Evolutionary conservation across 140 eudicot species (phyloP), one percentile per base, ranked within the genome.

Genomic region (Senecio squalidus): DNA sequence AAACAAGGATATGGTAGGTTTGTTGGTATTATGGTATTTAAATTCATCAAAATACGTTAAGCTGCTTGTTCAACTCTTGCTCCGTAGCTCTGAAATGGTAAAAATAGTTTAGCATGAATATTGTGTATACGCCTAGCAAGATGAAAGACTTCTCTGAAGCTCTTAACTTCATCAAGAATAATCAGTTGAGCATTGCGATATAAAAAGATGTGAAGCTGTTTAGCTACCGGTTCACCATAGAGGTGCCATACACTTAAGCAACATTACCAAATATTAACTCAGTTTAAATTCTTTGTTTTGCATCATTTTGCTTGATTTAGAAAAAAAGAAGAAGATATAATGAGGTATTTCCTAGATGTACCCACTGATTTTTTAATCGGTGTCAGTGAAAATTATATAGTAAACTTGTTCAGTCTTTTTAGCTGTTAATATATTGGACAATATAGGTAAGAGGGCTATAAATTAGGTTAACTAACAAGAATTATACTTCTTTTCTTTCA

Each of bases 401-500:
- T n/a, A n/a, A n/a, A n/a, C n/a, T n/a, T n/a, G n/a, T n/a, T n/a
- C n/a, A n/a, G n/a, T n/a, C n/a, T n/a, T n/a, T n/a, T n/a, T n/a
- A n/a, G n/a, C n/a, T n/a, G n/a, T n/a, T n/a, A n/a, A n/a, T n/a
- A n/a, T n/a, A n/a, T n/a, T n/a, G n/a, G n/a, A n/a, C n/a, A n/a
- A n/a, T n/a, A n/a, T n/a, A n/a, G n/a, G n/a, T n/a, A n/a, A 23
- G 13, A 23, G 45, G 10, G 14, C 14, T 18, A 14, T 53, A 34
- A 45, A 46, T n/a, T 25, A 25, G 28, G 22, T 63, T 14, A 26
- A 36, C 67, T 55, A 36, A 20, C 56, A 58, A 29, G 47, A 71
- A 20, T 48, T 43, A 9, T 31, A 21, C 52, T 60, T 74, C 50
- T 69, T 46, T 36, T 31, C 18, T 45, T 67, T 57, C 95, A 90